Evolutionary conservation across 2,329 filamentous ascomycete genomes (phyloP).

Genomic region (Aspergillus tamarii): DNA sequence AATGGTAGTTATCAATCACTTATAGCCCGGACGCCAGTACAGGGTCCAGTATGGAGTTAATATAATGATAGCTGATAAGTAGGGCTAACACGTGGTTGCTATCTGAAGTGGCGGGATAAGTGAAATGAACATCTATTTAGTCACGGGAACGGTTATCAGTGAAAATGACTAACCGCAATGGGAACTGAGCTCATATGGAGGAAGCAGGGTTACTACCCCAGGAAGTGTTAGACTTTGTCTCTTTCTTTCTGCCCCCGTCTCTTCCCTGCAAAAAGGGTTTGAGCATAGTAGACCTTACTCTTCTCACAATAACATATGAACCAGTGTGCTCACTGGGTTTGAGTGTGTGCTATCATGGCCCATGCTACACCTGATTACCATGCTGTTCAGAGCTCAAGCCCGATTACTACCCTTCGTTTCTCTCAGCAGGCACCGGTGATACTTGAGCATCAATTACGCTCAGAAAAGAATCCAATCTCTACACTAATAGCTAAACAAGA

Average conservation of each 20-base stretch:
- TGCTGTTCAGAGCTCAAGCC: constrained; percentile 40
- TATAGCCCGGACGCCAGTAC: neutral
- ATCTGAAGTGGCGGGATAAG: neutral
- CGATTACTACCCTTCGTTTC: constrained; percentile 50
- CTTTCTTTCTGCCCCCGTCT: neutral
- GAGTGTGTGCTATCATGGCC: constrained; percentile 12
- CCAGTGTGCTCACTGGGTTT: neutral
- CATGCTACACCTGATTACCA: constrained; percentile 18
- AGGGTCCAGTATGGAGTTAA: neutral
- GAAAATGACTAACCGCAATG: neutral
- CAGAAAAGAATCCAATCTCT: constrained; percentile 50
- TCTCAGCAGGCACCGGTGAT: constrained; percentile 49
- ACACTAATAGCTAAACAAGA: constrained; percentile 60
- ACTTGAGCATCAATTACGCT: constrained; percentile 50
- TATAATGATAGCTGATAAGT: neutral
- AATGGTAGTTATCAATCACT: neutral
- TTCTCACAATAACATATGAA: neutral
- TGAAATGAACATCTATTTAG: neutral
- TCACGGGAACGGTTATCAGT: constrained; percentile 1
- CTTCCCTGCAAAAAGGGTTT: neutral
- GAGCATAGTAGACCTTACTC: neutral
- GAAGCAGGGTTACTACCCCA: neutral
- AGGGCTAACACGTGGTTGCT: neutral
- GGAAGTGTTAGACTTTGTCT: neutral
- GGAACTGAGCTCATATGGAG: neutral